Percentiles rank a stretch among this genome's conserved stretches.
phyloP scores from a whole-genome alignment of 345 rosid genomes.

The Syzygium aqueum region DNA sequence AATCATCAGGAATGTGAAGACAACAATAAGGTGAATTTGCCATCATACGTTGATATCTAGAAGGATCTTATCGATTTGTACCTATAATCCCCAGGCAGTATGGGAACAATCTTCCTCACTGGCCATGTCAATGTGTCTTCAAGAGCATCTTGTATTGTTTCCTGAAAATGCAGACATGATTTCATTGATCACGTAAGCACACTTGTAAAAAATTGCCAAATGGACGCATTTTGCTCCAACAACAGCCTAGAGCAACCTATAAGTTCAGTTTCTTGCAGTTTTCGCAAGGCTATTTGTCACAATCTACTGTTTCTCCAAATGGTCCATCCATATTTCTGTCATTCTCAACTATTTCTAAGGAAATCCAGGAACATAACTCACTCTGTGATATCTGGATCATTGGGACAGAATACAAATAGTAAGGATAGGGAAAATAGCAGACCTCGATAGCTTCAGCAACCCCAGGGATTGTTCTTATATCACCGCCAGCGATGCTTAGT shows the following conservation, averaged over 20 bases:
- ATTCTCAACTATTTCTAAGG: neutral
- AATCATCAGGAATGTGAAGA: neutral
- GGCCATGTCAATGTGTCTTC: slow-evolving; percentile 97
- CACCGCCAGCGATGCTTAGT: slow-evolving; percentile 73
- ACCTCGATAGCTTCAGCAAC: slow-evolving; percentile 86
- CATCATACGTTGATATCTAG: neutral
- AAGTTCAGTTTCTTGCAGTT: neutral
- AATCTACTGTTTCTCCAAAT: neutral
- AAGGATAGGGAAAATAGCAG: slow-evolving; percentile 4
- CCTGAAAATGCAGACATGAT: slow-evolving; percentile 30
- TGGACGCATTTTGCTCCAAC: neutral
- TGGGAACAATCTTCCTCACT: slow-evolving; percentile 62
- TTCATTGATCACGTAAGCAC: neutral
- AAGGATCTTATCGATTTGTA: neutral
- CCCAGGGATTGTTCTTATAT: slow-evolving; percentile 74
- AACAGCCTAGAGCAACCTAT: neutral
- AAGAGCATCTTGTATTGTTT: slow-evolving; percentile 66
- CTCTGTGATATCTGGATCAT: neutral
- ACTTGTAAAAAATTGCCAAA: neutral
- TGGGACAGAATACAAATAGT: neutral
- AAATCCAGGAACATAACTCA: neutral
- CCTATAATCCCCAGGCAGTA: slow-evolving; percentile 96
- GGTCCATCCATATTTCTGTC: neutral
- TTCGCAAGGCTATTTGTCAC: neutral
- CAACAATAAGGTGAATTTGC: neutral